A percentile compares a stretch with the other conserved stretches of the same genome.
These are phyloP conservation scores for Trifolium dubium DNA, from an alignment of 306 rosid genomes.

Conservation along the genomic window DNA sequence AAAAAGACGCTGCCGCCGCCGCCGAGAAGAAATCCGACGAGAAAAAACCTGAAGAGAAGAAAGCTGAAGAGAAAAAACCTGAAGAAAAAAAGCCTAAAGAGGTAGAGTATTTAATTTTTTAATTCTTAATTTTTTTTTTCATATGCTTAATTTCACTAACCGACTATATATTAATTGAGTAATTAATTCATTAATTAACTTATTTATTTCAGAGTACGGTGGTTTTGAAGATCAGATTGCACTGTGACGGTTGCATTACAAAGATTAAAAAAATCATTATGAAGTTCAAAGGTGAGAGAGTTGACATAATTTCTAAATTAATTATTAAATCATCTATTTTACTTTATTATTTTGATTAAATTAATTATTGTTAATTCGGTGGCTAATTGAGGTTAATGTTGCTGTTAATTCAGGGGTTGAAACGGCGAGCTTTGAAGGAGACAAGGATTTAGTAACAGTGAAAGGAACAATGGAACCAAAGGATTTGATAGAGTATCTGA, in stretches of 20 bases:
- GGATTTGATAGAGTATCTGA: slow-evolving; percentile 57
- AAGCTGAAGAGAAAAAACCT: slow-evolving; percentile 58
- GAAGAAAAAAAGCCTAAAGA: slow-evolving; percentile 69
- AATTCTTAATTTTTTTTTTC: background rate
- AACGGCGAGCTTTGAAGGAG: slow-evolving; percentile 55
- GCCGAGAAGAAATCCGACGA: slow-evolving; percentile 66
- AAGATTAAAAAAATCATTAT: slow-evolving; percentile 64
- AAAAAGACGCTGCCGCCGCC: slow-evolving; percentile 62
- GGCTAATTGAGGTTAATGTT: slow-evolving; percentile 19
- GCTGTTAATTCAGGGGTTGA: slow-evolving; percentile 59
- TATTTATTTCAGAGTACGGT: slow-evolving; percentile 68
- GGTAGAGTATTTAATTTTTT: slow-evolving; percentile 19
- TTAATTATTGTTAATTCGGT: slow-evolving; percentile 22
- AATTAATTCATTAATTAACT: background rate
- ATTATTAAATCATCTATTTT: background rate
- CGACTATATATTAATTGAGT: background rate
- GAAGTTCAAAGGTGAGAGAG: slow-evolving; percentile 59
- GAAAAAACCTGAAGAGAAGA: slow-evolving; percentile 56
- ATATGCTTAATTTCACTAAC: slow-evolving; percentile 36
- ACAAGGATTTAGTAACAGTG: slow-evolving; percentile 72
- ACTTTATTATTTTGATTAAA: background rate
- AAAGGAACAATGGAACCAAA: slow-evolving; percentile 76
- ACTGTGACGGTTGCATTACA: slow-evolving; percentile 88
- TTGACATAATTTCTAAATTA: slow-evolving; percentile 30
- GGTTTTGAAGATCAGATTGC: slow-evolving; percentile 72